Conservation (phyloP, 2,329 filamentous ascomycete genomes). For the Curvularia hawaiiensis region DNA sequence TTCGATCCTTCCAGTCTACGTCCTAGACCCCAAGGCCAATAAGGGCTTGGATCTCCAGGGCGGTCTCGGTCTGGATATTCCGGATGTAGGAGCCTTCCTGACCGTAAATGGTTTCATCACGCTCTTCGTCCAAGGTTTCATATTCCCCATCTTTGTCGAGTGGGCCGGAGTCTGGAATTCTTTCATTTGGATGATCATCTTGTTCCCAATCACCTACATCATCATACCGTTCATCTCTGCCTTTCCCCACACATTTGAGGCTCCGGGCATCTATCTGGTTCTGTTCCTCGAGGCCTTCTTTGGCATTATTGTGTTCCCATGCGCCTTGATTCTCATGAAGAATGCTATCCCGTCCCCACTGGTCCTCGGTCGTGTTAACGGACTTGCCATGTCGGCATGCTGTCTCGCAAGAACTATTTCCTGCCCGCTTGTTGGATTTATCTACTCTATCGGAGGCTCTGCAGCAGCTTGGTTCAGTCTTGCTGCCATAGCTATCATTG, state of each 20-base stretch:
- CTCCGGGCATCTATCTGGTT: constrained; percentile 67
- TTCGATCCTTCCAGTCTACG: constrained; percentile 87
- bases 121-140: constrained; percentile 72
- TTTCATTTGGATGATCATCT: constrained; percentile 66
- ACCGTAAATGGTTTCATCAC: constrained; percentile 73
- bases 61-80: constrained; percentile 68
- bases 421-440: constrained; percentile 68
- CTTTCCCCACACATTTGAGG: constrained; percentile 59
- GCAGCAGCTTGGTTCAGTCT: constrained; percentile 67
- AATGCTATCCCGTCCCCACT: constrained; percentile 69
- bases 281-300: constrained; percentile 69
- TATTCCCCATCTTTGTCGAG: constrained; percentile 70
- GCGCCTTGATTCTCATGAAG: constrained; percentile 76
- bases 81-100: constrained; percentile 70
- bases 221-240: constrained; percentile 70
- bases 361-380: constrained; percentile 72
- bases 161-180: constrained; percentile 70
- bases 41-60: constrained; percentile 54
- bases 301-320: constrained; percentile 70
- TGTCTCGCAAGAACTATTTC: constrained; percentile 71
- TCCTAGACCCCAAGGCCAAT: constrained; percentile 69
- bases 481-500: constrained; percentile 59
- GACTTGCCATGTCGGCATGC: constrained; percentile 68
- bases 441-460: constrained; percentile 67
- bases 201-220: constrained; percentile 71